Base-by-base conservation (phyloP, 192 early-diverging fungal species). In the Coemansia reversa region DNA sequence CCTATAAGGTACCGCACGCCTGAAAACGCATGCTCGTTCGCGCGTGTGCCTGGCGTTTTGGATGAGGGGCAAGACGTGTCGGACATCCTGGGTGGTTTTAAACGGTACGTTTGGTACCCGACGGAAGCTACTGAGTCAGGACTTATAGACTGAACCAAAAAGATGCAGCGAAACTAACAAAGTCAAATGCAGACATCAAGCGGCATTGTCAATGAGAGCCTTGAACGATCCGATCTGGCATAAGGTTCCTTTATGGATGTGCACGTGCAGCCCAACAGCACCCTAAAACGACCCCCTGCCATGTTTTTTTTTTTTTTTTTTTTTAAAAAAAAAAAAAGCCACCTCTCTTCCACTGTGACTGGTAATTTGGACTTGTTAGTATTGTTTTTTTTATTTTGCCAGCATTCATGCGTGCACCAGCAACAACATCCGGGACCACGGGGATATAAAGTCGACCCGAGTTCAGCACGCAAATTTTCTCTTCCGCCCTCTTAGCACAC, bases 1-100 rank as follows among this genome's bases (percentile, higher is more conserved):
- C 90, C 65, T 39, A 93, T 81, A 16, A 95, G 70, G 68, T 90
- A 91, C 57, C 83, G 85, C 0, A 88, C 89, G 16, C 92, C 93
- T 1, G 85, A 70, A n/a, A 91, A 85, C 8, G 89, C 86, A 33
- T 49, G 14, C 27, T 19, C 55, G 7, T 55, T 14, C 12, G 20
- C 63, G 20, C n/a, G n/a, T 23, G 29, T 16, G 60, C 42, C 18
- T 20, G 19, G 7, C 22, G 9, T 20, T 3, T 27, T 25, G 51
- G 51, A 23, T 22, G 18, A 5, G 18, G 49, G 11, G 18, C 4
- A 19, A 12, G 22, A 23, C 49, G 22, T 2, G 14, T 45, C 39
- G n/a, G 51, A 52, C 22, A 52, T 22, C 22, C 51, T 24, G 51
- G 51, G 6, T 48, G 51, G 22, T 23, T 9, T 23, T 45, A 14